Base-by-base conservation (phyloP, 495 filamentous ascomycete species). In the Neurospora cerealis region DNA sequence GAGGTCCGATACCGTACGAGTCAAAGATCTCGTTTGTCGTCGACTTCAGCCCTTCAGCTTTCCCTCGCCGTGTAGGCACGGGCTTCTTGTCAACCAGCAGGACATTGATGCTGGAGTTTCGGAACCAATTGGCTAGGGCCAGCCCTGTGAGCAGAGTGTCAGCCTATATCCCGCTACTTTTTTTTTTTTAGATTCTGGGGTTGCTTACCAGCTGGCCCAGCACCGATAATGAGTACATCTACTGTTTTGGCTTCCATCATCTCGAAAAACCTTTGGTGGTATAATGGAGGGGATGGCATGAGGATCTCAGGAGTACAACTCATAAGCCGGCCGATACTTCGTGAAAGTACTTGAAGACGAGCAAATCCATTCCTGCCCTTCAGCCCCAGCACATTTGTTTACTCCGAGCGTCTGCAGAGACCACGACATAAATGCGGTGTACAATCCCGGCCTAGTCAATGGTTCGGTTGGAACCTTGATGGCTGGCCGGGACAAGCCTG, bases 171-270 rank as follows among this genome's bases (percentile, higher is more conserved):
- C 41, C 41, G 17, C 24, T 28, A 28, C 2, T 28, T 28, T 28
- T 28, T 0, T 17, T 7, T 44, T n/a, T 19, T 9, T n/a, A 2
- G 41, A n/a, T 19, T 44, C 17, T 44, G 42, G 19, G 1, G 7
- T 44, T 85, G 89, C 89, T 11, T 92, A 83, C 69, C 89, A 0
- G 89, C 86, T 0, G 90, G 90, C n/a, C 90, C 90, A n/a, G 90
- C 89, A 10, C 91, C 91, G 32, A 91, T 80, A 39, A 92, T 88
- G 70, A 92, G 80, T 2, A 88, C 80, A 74, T 89, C 87, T 8
- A 87, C 81, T 34, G 6, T 62, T 62, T n/a, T 79, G 28, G 8
- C 54, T 17, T 62, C 5, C 17, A 2, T 62, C 54, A 62, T 62
- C 28, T 9, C 13, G 13, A 62, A 32, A 15, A 62, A 0, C 13